Base-by-base conservation (phyloP, 768 basidiomycete genomes). In the Mycena amicta region DNA sequence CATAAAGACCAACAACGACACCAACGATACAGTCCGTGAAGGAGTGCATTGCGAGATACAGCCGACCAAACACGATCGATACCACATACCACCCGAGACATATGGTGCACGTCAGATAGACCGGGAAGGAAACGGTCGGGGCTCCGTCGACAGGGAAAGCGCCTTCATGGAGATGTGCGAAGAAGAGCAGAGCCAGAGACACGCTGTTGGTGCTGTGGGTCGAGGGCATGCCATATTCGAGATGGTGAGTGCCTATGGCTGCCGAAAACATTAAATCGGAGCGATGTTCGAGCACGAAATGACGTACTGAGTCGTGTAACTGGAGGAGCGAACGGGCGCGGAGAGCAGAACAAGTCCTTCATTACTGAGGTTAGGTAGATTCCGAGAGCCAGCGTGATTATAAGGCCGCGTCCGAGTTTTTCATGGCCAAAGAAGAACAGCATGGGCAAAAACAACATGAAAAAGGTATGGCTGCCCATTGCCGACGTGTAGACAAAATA, bases 171-270 rank as follows among this genome's bases (percentile, higher is more conserved):
- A 87, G 68, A 43, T 85, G 78, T 3, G 83, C 73, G 61, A 82
- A 88, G 59, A 92, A 78, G 73, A 92, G 92, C 3, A 98, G 81
- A 0, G 93, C 93, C 67, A 97, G 90, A 26, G 93, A 95, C 52
- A 94, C 82, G 53, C 87, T 84, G 71, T 97, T 96, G 6, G 95
- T 93, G 2, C 93, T 91, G 67, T 99, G 96, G 0, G 95, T 97
- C 0, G 94, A 96, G 0, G 95, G 95, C 68, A 98, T 96, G 23
- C 96, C 96, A 65, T 96, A 96, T 75, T 96, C 94, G 2, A 92
- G 80, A 64, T 93, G 91, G 67, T 92, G 90, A 1, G 77, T 82
- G 15, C 90, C 88, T 52, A 93, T 87, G 4, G 87, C 90, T 92
- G 63, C 33, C 30, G 37, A 27, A 53, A 45, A 22, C 52, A 20